Evolutionary conservation across 2,329 filamentous ascomycete genomes (phyloP).

Genomic region (Pseudogymnoascus verrucosus): DNA sequence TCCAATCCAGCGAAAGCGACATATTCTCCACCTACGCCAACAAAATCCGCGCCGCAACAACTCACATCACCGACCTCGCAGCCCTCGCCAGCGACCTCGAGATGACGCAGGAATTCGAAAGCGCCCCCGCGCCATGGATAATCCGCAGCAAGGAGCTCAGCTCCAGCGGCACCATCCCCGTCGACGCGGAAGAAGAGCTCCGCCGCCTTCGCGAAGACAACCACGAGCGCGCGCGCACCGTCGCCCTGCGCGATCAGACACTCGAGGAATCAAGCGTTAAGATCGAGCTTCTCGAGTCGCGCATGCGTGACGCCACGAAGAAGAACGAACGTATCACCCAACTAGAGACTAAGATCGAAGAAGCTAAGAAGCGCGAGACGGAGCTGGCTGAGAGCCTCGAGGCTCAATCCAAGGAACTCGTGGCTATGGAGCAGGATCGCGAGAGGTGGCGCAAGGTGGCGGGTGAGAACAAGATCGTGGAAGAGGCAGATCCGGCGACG

Average conservation of each 20-base stretch:
- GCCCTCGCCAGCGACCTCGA: conserved; percentile 62
- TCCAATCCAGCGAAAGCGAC: conserved; percentile 54
- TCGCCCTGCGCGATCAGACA: conserved; percentile 69
- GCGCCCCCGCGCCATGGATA: conserved; percentile 70
- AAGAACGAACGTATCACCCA: conserved; percentile 63
- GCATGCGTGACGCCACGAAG: conserved; percentile 74
- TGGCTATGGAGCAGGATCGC: conserved; percentile 54
- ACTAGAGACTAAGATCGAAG: conserved; percentile 52
- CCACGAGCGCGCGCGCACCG: conserved; percentile 63
- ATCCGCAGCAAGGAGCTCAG: conserved; percentile 74
- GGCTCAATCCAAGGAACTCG: conserved; percentile 59
- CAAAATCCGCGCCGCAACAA: conserved; percentile 57
- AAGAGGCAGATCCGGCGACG: conserved; percentile 37
- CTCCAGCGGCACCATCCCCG: conserved; percentile 68
- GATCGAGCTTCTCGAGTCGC: conserved; percentile 83
- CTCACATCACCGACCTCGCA: conserved; percentile 61
- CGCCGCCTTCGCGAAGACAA: conserved; percentile 72
- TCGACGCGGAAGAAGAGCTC: conserved; percentile 80
- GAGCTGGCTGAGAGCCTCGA: conserved; percentile 56
- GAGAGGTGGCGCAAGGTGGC: conserved; percentile 67
- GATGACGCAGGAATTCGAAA: conserved; percentile 72
- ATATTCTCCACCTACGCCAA: conserved; percentile 60
- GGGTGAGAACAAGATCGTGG: conserved; percentile 51
- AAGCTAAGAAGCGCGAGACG: conserved; percentile 41
- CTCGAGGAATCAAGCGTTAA: conserved; percentile 84